Base-by-base conservation (phyloP, 306 rosid species). In the Elaeagnus macrophylla region DNA sequence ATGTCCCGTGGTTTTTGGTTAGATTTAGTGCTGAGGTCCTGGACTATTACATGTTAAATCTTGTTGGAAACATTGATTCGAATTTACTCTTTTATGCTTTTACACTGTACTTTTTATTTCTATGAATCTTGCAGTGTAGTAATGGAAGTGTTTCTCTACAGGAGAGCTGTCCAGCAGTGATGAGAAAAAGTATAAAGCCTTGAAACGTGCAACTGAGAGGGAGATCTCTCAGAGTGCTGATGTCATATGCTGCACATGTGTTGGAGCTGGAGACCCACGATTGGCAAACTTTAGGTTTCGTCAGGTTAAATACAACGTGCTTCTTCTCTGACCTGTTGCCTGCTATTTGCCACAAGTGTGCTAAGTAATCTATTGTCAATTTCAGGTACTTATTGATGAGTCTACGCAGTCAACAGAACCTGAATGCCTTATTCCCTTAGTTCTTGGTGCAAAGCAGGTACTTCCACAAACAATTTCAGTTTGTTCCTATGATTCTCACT, bases 181-280 rank as follows among this genome's bases (percentile, higher is more conserved):
- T 72, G 99, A 87, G 83, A 93, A 93, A 62, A 93, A 93, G 65
- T 93, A 93, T 68, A 93, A 93, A 72, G 99, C 96, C 37, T 83
- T 93, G 50, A 93, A 93, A 77, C 79, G 99, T 60, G 99, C 99
- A 45, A 93, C 99, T 12, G 99, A 93, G 71, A 84, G 99, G 73
- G 99, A 93, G 79, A 93, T 93, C 73, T 93, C 99, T 75, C 99
- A 93, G 78, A 93, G 99, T 72, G 96, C 99, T 53, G 99, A 93
- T 81, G 99, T 93, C 67, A 93, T 93, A 42, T 93, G 99, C 70
- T 93, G 99, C 80, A 93, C 99, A 13, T 93, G 99, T 79, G 95
- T 81, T 69, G 99, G 99, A 52, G 96, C 99, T 69, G 96, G 99
- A 67, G 99, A 93, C 68, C 99, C 99, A 48, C 85, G 99, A 43